Conservation (phyloP, 1,284 basidiomycete species). For the Malassezia japonica region DNA sequence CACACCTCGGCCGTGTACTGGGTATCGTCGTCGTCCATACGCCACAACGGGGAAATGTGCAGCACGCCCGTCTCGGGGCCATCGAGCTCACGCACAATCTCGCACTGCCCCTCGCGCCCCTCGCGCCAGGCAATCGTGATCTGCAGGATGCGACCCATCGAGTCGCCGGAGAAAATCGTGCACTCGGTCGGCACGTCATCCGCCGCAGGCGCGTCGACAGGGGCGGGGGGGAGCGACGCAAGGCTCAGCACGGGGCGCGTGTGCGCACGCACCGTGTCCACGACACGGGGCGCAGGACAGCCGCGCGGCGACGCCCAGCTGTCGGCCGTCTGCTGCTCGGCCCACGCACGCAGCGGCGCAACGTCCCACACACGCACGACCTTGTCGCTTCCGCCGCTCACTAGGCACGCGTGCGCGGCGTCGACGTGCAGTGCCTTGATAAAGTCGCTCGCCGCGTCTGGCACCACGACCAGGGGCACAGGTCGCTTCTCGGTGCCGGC, state of each 20-base stretch:
- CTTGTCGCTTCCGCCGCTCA: constrained; percentile 18
- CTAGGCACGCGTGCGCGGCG: constrained; percentile 7
- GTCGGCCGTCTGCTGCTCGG: background rate
- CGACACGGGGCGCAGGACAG: background rate
- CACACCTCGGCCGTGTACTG: constrained; percentile 7
- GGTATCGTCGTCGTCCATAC: background rate
- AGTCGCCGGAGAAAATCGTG: constrained; percentile 11
- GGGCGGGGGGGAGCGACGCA: constrained; percentile 2
- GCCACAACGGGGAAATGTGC: constrained; percentile 6
- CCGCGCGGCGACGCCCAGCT: background rate
- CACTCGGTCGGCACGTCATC: background rate
- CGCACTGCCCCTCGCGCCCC: background rate
- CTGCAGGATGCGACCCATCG: constrained; percentile 17
- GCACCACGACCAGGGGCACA: background rate
- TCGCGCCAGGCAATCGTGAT: background rate
- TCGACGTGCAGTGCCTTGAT: constrained; percentile 20
- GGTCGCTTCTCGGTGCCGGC: background rate
- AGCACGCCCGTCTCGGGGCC: constrained; percentile 13
- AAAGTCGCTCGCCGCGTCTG: constrained; percentile 18
- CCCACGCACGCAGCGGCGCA: background rate
- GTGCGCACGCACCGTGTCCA: constrained; percentile 4
- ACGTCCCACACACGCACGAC: constrained; percentile 20
- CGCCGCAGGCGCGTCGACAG: background rate
- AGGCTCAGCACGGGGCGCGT: constrained; percentile 12
- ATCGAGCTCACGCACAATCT: constrained; percentile 12